Evolutionary conservation across 768 basidiomycete genomes (phyloP).

Genomic region (Fibroporia radiculosa): DNA sequence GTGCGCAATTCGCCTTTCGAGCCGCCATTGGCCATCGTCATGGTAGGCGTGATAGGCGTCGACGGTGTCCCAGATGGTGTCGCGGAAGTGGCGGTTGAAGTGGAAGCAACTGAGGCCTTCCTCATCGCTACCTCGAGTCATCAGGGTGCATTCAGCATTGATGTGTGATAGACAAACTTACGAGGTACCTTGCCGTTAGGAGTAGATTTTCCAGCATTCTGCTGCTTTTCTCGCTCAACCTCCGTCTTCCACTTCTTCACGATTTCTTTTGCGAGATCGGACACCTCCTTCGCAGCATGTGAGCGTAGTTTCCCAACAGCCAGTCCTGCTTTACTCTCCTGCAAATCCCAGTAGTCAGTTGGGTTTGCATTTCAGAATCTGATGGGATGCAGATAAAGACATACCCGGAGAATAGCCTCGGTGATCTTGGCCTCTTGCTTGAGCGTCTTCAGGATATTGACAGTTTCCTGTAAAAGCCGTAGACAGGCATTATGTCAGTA

Average conservation of each 20-base stretch:
- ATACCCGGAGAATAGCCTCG: constrained; percentile 67
- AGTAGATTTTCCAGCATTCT: constrained; percentile 29
- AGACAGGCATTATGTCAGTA: neutral
- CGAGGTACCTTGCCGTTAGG: constrained; percentile 27
- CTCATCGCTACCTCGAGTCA: constrained; percentile 6
- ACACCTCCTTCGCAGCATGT: constrained; percentile 62
- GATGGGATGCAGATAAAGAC: constrained; percentile 27
- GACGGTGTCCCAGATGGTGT: constrained; percentile 12
- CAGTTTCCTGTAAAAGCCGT: constrained; percentile 43
- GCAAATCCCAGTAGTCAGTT: neutral
- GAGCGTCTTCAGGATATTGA: constrained; percentile 50
- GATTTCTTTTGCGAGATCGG: constrained; percentile 82
- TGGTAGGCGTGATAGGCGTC: constrained; percentile 19
- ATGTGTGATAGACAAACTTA: constrained; percentile 18
- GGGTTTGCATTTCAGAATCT: neutral
- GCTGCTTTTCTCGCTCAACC: constrained; percentile 58
- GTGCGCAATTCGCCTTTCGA: constrained; percentile 39
- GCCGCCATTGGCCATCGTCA: constrained; percentile 9
- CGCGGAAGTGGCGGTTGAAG: constrained; percentile 6
- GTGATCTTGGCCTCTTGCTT: constrained; percentile 64
- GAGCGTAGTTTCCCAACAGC: constrained; percentile 84
- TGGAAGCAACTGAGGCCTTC: constrained; percentile 15
- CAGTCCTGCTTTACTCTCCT: constrained; percentile 93
- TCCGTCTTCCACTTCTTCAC: constrained; percentile 89
- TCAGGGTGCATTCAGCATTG: neutral